A percentile compares a stretch with the other conserved stretches of the same genome.
Evolutionary conservation across 1,284 basidiomycete species (phyloP).

Genomic region (Pseudozyma pruni): DNA sequence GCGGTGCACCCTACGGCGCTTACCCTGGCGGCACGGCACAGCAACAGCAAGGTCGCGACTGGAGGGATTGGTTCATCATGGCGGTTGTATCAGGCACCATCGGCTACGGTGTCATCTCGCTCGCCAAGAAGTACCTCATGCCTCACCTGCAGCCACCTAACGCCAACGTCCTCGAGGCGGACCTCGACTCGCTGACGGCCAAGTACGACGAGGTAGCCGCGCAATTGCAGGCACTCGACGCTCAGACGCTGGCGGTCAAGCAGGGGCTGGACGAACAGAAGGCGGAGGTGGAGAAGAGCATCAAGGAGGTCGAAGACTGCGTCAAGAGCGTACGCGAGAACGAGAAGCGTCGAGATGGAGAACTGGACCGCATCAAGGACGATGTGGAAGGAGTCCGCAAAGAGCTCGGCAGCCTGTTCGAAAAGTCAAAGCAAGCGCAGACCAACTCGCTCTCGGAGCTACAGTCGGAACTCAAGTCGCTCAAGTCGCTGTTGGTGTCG

Average conservation of each 20-base stretch:
- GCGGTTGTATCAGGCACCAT: conserved; percentile 88
- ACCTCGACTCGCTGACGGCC: conserved; percentile 82
- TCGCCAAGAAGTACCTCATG: conserved; percentile 91
- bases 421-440: conserved; percentile 83
- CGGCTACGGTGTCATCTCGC: conserved; percentile 84
- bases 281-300: conserved; percentile 79
- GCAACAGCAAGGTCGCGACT: conserved; percentile 58
- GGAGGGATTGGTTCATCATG: conserved; percentile 75
- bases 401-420: conserved; percentile 94
- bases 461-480: conserved; percentile 91
- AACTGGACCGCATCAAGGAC: conserved; percentile 82
- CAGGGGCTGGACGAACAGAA: conserved; percentile 84
- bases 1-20: conserved; percentile 26
- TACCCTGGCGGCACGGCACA: conserved; percentile 29
- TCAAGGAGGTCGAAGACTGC: conserved; percentile 81
- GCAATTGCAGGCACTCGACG: conserved; percentile 78
- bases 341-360: conserved; percentile 82
- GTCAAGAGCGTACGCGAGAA: conserved; percentile 81
- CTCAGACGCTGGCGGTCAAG: conserved; percentile 79
- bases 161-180: conserved; percentile 86
- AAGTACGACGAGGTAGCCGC: conserved; percentile 92
- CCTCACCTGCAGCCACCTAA: conserved; percentile 92
- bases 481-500: conserved; percentile 90
- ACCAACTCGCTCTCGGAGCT: conserved; percentile 78
- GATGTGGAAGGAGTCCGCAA: conserved; percentile 77